These are phyloP conservation scores for Stachybotrys echinatus DNA, from an alignment of 2,329 filamentous ascomycete species.

Conservation along the genomic window DNA sequence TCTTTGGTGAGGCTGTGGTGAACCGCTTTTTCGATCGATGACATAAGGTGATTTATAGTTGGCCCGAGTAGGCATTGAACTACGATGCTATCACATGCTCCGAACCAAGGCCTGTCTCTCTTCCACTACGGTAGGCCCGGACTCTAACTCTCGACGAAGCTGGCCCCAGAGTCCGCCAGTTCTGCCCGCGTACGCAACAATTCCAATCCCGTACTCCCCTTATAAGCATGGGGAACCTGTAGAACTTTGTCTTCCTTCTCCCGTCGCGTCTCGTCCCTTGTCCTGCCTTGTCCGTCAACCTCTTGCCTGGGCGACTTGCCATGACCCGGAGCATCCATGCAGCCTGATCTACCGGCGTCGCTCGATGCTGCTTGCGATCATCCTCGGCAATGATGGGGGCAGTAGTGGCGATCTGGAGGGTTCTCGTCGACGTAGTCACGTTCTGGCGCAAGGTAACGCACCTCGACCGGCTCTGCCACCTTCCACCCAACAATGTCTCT, in stretches of 20 bases:
- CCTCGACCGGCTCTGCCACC: background rate
- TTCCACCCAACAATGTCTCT: slow-evolving; percentile 11
- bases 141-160: background rate
- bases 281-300: background rate
- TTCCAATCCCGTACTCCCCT: too few species aligned
- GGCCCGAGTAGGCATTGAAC: slow-evolving; percentile 1
- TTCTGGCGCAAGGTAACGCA: slow-evolving; percentile 58
- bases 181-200: too few species aligned
- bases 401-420: slow-evolving; percentile 45
- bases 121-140: too few species aligned
- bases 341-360: background rate
- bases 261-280: too few species aligned
- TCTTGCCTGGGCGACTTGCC: background rate
- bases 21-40: background rate
- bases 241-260: too few species aligned
- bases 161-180: too few species aligned
- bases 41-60: background rate
- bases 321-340: background rate
- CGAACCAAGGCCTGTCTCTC: too few species aligned
- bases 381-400: slow-evolving; percentile 36
- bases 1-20: background rate
- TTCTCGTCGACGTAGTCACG: slow-evolving; percentile 55
- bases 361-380: slow-evolving; percentile 23
- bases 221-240: too few species aligned
- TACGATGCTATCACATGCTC: background rate